Base-by-base conservation (phyloP, 352 stramenopile genomes). In the Pythium coloratum region DNA sequence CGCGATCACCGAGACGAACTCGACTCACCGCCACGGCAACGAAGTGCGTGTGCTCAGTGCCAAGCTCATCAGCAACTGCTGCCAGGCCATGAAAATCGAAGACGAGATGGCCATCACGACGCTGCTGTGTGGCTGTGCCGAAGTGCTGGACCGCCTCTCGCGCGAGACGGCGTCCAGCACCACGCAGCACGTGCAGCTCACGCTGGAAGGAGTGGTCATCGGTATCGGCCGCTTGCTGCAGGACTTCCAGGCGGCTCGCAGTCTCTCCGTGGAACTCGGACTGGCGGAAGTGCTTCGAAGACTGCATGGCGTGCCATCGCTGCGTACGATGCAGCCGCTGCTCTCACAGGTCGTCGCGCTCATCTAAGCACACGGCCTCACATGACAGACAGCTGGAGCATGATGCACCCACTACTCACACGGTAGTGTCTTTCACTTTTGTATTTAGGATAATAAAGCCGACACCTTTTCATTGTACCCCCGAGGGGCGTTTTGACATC, bases 41-140 rank as follows among this genome's bases (percentile, higher is more conserved):
- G 74, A 90, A 33, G 59, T 80, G 58, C 76, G 82, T 26, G 69
- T 89, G 26, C 61, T 94, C 18, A 81, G 82, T 26, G 78, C 82
- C 33, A 77, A 77, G 49, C 67, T 92, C 28, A 77, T 94, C 36
- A 78, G 80, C 70, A 94, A 94, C 62, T 90, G 83, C 70, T 91
- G 78, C 55, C 69, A 89, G 46, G 77, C 82, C 18, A 76, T 91
- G 51, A 67, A 82, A 46, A 76, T 88, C 10, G 86, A 86, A 36
- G 82, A 94, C 51, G 82, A 92, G 34, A 69, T 88, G 14, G 72
- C 91, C 36, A 76, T 92, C 60, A 91, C 82, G 30, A 88, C 79
- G 16, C 73, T 94, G 24, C 72, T 94, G 26, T 90, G 82, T 32
- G 86, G 86, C 8, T 82, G 76, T 6, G 73, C 86, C 9, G 86